Percentiles rank a stretch among this genome's conserved stretches.
Evolutionary conservation across 2,329 filamentous ascomycete species (phyloP).

Genomic region (Sclerotinia nivalis): DNA sequence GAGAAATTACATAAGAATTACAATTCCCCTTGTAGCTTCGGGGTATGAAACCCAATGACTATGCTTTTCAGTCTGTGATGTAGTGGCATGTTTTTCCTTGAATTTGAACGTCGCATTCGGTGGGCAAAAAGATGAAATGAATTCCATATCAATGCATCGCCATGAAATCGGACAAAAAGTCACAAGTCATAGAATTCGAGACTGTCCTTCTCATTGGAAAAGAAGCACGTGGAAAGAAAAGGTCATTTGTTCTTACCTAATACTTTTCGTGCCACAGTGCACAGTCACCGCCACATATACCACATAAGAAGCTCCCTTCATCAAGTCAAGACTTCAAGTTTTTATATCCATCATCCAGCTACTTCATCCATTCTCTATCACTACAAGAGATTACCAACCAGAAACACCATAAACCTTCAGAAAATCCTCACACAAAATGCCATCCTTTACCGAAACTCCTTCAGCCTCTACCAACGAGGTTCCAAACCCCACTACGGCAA

Average conservation of each 20-base stretch:
- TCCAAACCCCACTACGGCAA: neutral
- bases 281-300: constrained; percentile 5
- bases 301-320: constrained; percentile 7
- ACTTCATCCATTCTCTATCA: neutral
- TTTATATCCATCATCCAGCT: neutral
- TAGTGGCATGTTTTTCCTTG: neutral
- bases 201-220: neutral
- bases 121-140: neutral
- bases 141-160: neutral
- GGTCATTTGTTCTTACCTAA: constrained; percentile 2
- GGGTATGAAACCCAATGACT: neutral
- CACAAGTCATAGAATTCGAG: neutral
- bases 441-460: constrained; percentile 20
- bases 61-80: neutral
- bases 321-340: neutral
- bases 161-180: neutral
- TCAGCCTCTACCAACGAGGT: neutral
- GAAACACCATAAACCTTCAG: neutral
- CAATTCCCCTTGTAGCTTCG: neutral
- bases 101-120: neutral
- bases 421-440: constrained; percentile 5
- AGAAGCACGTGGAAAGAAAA: constrained; percentile 1
- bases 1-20: neutral
- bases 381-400: neutral
- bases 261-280: neutral